Conservation (phyloP, 2,329 filamentous ascomycete species). For the Penicillium thymicola region DNA sequence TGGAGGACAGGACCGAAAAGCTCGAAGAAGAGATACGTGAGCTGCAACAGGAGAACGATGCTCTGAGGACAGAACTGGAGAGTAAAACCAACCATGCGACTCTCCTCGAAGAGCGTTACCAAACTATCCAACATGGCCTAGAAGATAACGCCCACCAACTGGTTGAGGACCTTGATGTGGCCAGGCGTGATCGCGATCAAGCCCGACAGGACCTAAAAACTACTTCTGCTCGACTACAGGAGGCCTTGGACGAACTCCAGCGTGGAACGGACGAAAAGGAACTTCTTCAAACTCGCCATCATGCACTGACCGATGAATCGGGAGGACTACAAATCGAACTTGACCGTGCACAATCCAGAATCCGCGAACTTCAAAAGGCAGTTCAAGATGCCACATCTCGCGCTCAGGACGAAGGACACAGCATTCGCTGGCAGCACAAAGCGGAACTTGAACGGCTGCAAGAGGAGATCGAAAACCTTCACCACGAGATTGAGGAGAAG, state of each 20-base stretch:
- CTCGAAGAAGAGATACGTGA: slow-evolving; percentile 64
- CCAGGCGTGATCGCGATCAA: slow-evolving; percentile 44
- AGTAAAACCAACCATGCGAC: slow-evolving; percentile 43
- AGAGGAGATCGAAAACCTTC: slow-evolving; percentile 58
- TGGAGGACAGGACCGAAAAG: slow-evolving; percentile 66
- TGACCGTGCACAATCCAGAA: slow-evolving; percentile 41
- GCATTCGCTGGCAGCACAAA: slow-evolving; percentile 55
- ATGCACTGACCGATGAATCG: slow-evolving; percentile 64
- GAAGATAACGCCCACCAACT: slow-evolving; percentile 37
- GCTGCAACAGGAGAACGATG: slow-evolving; percentile 46
- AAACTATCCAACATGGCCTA: slow-evolving; percentile 39
- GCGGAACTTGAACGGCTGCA: slow-evolving; percentile 54
- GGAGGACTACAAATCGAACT: slow-evolving; percentile 65
- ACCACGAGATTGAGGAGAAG: slow-evolving; percentile 65
- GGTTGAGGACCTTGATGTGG: slow-evolving; percentile 45
- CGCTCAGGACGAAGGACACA: slow-evolving; percentile 59
- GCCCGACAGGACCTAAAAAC: slow-evolving; percentile 45
- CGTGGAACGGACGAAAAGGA: slow-evolving; percentile 62
- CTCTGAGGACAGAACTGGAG: slow-evolving; percentile 44
- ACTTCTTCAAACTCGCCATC: slow-evolving; percentile 65
- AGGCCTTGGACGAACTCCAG: slow-evolving; percentile 59
- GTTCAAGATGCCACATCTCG: slow-evolving; percentile 56
- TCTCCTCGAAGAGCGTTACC: slow-evolving; percentile 52
- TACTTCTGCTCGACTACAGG: slow-evolving; percentile 49
- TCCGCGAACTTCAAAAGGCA: slow-evolving; percentile 49